phyloP scores from a whole-genome alignment of 2,329 filamentous ascomycete genomes.

The Trichoderma lentiforme region DNA sequence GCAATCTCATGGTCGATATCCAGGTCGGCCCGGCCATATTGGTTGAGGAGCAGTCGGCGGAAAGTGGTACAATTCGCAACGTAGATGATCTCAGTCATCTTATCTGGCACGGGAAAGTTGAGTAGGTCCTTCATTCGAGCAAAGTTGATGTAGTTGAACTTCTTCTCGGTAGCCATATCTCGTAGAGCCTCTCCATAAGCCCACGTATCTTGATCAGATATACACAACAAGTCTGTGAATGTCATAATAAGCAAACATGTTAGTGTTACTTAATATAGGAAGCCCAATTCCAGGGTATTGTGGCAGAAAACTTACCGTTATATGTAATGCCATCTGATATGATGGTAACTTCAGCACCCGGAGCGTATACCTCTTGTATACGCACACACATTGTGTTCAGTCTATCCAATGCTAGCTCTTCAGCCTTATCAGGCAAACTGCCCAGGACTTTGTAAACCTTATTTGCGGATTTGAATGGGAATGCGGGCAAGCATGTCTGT shows the following conservation, averaged over 20 bases:
- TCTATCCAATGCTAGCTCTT: conserved; percentile 28
- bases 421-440: conserved; percentile 31
- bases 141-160: background rate
- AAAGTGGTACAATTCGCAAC: conserved; percentile 32
- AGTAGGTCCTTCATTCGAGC: conserved; percentile 30
- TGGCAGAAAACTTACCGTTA: conserved; percentile 40
- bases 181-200: conserved; percentile 46
- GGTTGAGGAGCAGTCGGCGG: conserved; percentile 26
- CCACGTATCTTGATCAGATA: conserved; percentile 47
- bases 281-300: fast-evolving
- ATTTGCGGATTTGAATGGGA: conserved; percentile 35
- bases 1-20: conserved; percentile 31
- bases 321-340: conserved; percentile 54
- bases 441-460: conserved; percentile 34
- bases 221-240: conserved; percentile 43
- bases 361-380: conserved; percentile 28
- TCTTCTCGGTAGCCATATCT: conserved; percentile 26
- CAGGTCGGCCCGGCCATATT: conserved; percentile 19
- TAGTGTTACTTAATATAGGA: background rate
- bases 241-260: background rate
- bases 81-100: conserved; percentile 42
- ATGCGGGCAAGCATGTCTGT: conserved; percentile 29
- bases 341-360: conserved; percentile 37
- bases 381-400: conserved; percentile 29
- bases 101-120: conserved; percentile 36